Evolutionary conservation across 352 stramenopile species (phyloP).

Genomic region (Globisporangium middletonii): DNA sequence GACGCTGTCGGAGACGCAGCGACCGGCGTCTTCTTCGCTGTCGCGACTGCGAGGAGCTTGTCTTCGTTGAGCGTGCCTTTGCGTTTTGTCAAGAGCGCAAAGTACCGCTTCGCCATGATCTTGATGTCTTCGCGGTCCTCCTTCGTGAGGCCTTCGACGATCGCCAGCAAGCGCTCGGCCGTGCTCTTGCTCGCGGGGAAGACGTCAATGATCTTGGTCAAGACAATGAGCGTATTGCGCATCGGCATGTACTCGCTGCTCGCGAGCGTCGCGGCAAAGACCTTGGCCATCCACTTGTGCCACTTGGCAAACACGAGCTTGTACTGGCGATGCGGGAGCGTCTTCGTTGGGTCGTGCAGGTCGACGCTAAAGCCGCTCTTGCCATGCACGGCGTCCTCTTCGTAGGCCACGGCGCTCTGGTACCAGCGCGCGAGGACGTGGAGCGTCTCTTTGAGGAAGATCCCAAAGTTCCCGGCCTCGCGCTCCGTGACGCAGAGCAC

Average conservation of each 20-base stretch:
- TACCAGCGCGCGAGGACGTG: conserved; percentile 69
- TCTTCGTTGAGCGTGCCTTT: conserved; percentile 65
- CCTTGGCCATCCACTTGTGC: conserved; percentile 60
- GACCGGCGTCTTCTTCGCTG: conserved; percentile 13
- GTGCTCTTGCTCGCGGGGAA: conserved; percentile 61
- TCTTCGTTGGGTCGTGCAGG: conserved; percentile 51
- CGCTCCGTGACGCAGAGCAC: conserved; percentile 81
- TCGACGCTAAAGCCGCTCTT: conserved; percentile 74
- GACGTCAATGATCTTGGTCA: conserved; percentile 88
- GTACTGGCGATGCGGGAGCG: conserved; percentile 65
- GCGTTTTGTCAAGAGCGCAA: conserved; percentile 71
- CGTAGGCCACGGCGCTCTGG: conserved; percentile 69
- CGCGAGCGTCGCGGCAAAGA: conserved; percentile 56
- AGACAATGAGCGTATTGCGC: conserved; percentile 76
- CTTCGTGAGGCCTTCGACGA: conserved; percentile 64
- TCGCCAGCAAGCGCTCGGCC: conserved; percentile 52
- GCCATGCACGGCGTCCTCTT: conserved; percentile 67
- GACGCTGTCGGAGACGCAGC: conserved; percentile 12
- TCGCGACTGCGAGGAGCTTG: conserved; percentile 27
- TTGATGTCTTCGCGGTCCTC: conserved; percentile 87
- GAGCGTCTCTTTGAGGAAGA: conserved; percentile 82
- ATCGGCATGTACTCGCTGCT: conserved; percentile 81
- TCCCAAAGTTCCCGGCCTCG: conserved; percentile 81
- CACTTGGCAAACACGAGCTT: conserved; percentile 70
- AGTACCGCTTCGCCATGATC: conserved; percentile 88